Evolutionary conservation across 2,329 filamentous ascomycete species (phyloP).

Genomic region (Acephala macrosclerotiorum): DNA sequence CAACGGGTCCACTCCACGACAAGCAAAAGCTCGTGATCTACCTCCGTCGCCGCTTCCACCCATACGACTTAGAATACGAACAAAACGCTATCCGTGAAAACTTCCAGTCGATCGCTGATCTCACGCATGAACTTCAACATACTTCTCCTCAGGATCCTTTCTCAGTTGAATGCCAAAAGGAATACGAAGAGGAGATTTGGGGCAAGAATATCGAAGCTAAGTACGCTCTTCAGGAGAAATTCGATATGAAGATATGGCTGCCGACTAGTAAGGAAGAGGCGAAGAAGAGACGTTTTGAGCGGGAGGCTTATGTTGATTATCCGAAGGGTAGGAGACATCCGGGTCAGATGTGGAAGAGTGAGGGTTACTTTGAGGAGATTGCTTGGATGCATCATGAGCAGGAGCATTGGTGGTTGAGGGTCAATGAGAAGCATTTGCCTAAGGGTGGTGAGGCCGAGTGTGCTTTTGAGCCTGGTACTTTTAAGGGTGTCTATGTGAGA

Average conservation of each 20-base stretch:
- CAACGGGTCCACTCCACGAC: neutral
- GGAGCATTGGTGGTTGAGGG: slow-evolving; percentile 29
- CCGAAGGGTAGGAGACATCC: slow-evolving; percentile 21
- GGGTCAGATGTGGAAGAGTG: slow-evolving; percentile 41
- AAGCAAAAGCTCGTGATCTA: neutral
- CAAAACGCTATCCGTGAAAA: neutral
- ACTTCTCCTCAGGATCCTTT: neutral
- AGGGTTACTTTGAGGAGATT: slow-evolving; percentile 42
- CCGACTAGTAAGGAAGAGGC: slow-evolving; percentile 23
- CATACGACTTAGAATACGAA: slow-evolving; percentile 5
- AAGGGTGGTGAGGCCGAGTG: neutral
- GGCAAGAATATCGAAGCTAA: neutral
- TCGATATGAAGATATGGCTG: slow-evolving; percentile 38
- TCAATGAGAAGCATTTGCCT: neutral
- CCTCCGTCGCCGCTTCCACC: neutral
- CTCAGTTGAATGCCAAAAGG: neutral
- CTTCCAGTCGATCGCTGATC: neutral
- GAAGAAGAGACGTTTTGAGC: slow-evolving; percentile 26
- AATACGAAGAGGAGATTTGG: slow-evolving; percentile 4
- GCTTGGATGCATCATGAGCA: slow-evolving; percentile 34
- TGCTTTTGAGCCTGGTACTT: neutral
- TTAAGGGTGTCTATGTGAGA: slow-evolving; percentile 23
- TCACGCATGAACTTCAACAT: neutral
- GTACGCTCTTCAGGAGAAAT: slow-evolving; percentile 8
- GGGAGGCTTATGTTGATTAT: slow-evolving; percentile 30